Evolutionary conservation across 1,284 basidiomycete genomes (phyloP).

Genomic region (Wolfiporia cocos): DNA sequence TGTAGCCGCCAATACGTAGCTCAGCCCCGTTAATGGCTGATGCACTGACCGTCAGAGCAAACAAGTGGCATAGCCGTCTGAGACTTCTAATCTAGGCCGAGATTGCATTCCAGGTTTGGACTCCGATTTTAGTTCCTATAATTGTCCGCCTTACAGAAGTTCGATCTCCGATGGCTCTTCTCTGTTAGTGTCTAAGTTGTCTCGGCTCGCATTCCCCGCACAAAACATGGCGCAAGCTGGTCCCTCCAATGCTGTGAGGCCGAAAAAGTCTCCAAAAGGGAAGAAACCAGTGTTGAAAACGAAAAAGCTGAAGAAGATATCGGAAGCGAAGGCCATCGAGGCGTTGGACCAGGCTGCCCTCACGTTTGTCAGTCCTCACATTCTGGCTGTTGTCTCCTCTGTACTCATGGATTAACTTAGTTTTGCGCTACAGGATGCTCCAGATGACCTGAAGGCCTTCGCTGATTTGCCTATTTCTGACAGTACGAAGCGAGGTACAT

Average conservation of each 20-base stretch:
- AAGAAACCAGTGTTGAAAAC: constrained; percentile 17
- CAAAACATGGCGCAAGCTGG: constrained; percentile 26
- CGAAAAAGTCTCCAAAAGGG: constrained; percentile 13
- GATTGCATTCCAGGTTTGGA: too few relatives aligned
- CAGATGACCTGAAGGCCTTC: constrained; percentile 47
- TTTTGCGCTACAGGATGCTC: constrained; percentile 34
- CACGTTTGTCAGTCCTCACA: constrained; percentile 45
- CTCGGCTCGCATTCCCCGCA: too few relatives aligned
- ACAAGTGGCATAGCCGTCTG: too few relatives aligned
- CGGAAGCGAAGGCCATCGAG: constrained; percentile 50
- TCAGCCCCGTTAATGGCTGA: too few relatives aligned
- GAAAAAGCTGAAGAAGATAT: constrained; percentile 37
- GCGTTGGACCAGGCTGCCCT: constrained; percentile 45
- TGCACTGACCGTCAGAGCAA: too few relatives aligned
- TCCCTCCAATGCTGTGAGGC: constrained; percentile 16
- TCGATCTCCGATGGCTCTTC: too few relatives aligned
- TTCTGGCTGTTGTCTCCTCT: not conserved
- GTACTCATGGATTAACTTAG: constrained; percentile 17
- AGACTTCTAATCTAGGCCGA: too few relatives aligned
- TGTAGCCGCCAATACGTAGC: too few relatives aligned
- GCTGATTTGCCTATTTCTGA: constrained; percentile 66
- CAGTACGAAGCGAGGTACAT: constrained; percentile 58
- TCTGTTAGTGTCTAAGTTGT: too few relatives aligned
- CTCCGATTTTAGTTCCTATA: too few relatives aligned
- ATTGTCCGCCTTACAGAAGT: too few relatives aligned